Conservation (phyloP, 1,139 yeast genomes). For the Candida pseudoviswanathii region DNA sequence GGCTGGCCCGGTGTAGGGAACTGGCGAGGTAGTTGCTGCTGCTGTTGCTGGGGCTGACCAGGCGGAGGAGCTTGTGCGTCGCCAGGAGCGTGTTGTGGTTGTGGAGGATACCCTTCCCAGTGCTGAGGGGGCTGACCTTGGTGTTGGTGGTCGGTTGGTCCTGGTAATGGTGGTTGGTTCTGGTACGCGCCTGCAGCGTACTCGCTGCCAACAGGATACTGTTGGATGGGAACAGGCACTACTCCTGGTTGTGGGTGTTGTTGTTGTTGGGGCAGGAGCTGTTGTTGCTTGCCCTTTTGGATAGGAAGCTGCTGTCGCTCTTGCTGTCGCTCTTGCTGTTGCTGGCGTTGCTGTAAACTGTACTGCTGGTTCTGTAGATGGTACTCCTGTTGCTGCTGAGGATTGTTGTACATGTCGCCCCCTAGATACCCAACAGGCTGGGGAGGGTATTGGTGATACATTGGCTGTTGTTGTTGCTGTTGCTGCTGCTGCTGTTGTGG, state of each 20-base stretch:
- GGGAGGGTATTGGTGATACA: conserved; percentile 15
- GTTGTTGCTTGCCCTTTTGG: neutral
- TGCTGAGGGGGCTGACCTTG: conserved; percentile 10
- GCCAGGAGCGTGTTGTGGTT: conserved; percentile 4
- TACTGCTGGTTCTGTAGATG: conserved; percentile 9
- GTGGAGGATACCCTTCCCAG: conserved; percentile 6
- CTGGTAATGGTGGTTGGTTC: conserved; percentile 3
- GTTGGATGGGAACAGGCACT: conserved; percentile 3
- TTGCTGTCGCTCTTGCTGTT: conserved; percentile 4
- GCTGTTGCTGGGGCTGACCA: conserved; percentile 8
- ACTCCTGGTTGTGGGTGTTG: conserved; percentile 9
- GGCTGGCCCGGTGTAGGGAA: conserved; percentile 1
- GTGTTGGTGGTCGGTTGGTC: conserved; percentile 2
- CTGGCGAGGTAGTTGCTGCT: neutral
- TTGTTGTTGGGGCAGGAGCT: conserved; percentile 1
- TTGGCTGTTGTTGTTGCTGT: conserved; percentile 6
- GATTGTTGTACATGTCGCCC: conserved; percentile 11
- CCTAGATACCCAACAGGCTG: conserved; percentile 14
- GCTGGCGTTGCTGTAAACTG: conserved; percentile 10
- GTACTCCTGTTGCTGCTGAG: conserved; percentile 8
- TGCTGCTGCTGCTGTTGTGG: neutral
- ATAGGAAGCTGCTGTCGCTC: neutral
- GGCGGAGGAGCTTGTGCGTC: conserved; percentile 3
- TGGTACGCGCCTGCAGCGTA: conserved; percentile 2
- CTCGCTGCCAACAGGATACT: conserved; percentile 6